Evolutionary conservation across 2,329 filamentous ascomycete genomes (phyloP), one percentile per base, ranked within the genome.

Genomic region (Bipolaris oryzae): DNA sequence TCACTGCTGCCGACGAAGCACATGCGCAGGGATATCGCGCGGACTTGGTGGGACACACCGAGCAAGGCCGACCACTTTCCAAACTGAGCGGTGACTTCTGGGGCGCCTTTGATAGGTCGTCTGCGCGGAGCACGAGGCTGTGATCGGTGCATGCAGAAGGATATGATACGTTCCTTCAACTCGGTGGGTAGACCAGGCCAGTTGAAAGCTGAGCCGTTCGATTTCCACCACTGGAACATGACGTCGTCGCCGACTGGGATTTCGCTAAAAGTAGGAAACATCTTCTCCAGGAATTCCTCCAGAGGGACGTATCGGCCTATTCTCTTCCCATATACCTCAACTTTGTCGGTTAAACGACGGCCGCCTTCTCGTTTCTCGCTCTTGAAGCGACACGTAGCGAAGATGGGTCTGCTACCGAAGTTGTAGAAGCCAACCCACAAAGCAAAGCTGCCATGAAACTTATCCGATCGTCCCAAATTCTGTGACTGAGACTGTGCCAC

Each of bases 151-250:
- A 72, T 53, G 11, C 67, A 71, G 39, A 53, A 64, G 3, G 60
- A 47, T 1, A 74, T 33, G 23, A 73, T 50, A 11, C 58, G 43
- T 28, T 69, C 65, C 34, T 74, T 74, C 0, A 74, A 31, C 21
- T 75, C 71, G 0, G 60, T 70, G 0, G 72, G 64, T 1, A 74
- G 48, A 1, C 7, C 41, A 0, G 16, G 35, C 71, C 70, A 75
- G 10, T 70, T 59, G 61, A 73, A 72, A 1, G 5, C 33, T n/a
- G 61, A 61, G 3, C 64, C 61, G n/a, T 72, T 74, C 1, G 16
- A 28, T 3, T 33, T 33, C 70, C 67, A 71, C 67, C 66, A 72
- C 11, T 34, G 25, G n/a, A 46, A 60, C 39, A 68, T 44, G 7
- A 51, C 46, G 0, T 57, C 35, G 3, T 43, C 15, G 0, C 21